Base-by-base conservation (phyloP, 306 rosid species). In the Lupinus albus region DNA sequence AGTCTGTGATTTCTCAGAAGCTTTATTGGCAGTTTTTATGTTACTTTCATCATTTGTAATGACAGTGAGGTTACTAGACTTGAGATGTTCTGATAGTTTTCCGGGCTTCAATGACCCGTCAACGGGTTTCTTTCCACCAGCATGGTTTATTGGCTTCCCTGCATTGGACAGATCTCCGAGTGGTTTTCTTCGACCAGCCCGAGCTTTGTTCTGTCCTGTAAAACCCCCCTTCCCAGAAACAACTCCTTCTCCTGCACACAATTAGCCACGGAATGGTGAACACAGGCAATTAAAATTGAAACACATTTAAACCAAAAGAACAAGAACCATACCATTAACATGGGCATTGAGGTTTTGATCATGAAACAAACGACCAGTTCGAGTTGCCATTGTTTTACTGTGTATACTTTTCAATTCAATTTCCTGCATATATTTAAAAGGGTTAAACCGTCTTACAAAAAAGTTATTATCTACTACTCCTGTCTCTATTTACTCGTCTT, bases 111-210 rank as follows among this genome's bases (percentile, higher is more conserved):
- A 25, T 3, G 30, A 25, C 30, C 30, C 3, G 64, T 81, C 76
- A n/a, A 71, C 78, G 7, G 82, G 70, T 33, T 33, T 33, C 38
- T 33, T 33, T 33, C 38, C 38, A 6, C 38, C 38, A 4, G 38
- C 38, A 57, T 32, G 64, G 51, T 71, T 71, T 14, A 54, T 6
- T 15, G 71, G 77, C 71, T 81, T 81, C 54, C 61, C 80, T 14
- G 83, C 61, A 21, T 88, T 83, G 5, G 91, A 85, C 46, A 88
- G 49, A 75, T 88, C 95, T 52, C 95, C 83, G 7, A 85, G 87
- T 11, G 95, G 88, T 68, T 88, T 85, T 76, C 88, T 85, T 55
- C 81, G 87, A 45, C 82, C 84, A 73, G 76, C 72, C 75, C 83
- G 67, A 30, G 5, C 13, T 77, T 89, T 86, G 75, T 28, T 71